phyloP scores from a whole-genome alignment of 1,284 basidiomycete genomes.

The Bondarzewia mesenterica region DNA sequence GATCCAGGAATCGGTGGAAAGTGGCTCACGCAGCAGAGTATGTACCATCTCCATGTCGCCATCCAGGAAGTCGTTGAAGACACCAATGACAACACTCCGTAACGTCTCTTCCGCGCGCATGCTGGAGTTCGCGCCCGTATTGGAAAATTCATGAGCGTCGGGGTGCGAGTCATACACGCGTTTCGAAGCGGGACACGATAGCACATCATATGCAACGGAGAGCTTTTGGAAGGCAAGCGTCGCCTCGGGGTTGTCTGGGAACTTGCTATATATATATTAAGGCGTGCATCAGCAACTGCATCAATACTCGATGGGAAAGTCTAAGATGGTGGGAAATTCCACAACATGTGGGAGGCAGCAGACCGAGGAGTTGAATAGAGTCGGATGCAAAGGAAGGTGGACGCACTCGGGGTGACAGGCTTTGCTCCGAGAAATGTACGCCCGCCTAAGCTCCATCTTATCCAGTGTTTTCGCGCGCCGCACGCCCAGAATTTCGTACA shows the following conservation, averaged over 20 bases:
- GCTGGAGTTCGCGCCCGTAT: slow-evolving; percentile 41
- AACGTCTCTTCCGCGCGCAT: slow-evolving; percentile 70
- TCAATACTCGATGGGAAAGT: too few relatives aligned
- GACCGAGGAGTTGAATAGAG: slow-evolving; percentile 5
- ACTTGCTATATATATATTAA: slow-evolving; percentile 65
- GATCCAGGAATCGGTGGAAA: not conserved
- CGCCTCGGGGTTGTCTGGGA: slow-evolving; percentile 66
- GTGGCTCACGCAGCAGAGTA: slow-evolving; percentile 55
- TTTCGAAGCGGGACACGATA: slow-evolving; percentile 64
- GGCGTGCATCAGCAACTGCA: too few relatives aligned
- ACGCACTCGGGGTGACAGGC: slow-evolving; percentile 81
- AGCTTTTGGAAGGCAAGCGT: slow-evolving; percentile 83
- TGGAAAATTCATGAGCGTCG: slow-evolving; percentile 29
- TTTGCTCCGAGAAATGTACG: slow-evolving; percentile 69
- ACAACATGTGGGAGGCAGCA: not conserved
- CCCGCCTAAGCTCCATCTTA: slow-evolving; percentile 58
- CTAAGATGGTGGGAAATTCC: too few relatives aligned
- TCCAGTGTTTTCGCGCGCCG: slow-evolving; percentile 45
- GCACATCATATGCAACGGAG: slow-evolving; percentile 74
- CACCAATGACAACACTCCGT: slow-evolving; percentile 60
- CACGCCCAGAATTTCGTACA: slow-evolving; percentile 71
- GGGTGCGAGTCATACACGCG: slow-evolving; percentile 62
- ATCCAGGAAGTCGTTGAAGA: slow-evolving; percentile 77
- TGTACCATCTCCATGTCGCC: slow-evolving; percentile 79
- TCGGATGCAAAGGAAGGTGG: not conserved